phyloP scores from a whole-genome alignment of 257 asterid genomes.

The Solanum phureja region DNA sequence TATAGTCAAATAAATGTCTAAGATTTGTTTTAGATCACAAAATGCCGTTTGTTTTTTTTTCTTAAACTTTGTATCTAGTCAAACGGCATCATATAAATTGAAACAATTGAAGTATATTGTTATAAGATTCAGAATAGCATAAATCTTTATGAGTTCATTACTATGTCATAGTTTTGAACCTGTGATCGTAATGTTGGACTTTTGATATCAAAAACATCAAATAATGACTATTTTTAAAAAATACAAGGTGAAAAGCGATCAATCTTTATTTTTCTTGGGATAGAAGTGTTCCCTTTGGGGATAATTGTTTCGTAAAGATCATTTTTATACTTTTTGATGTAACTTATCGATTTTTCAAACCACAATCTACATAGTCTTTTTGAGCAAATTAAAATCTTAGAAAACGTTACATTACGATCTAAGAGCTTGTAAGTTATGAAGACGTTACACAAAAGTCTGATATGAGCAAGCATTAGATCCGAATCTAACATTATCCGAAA shows the following conservation, averaged over 20 bases:
- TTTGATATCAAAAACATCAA: no score
- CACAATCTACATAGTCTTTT: background rate
- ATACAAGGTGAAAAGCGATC: background rate
- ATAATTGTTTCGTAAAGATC: background rate
- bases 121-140: background rate
- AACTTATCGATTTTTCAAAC: background rate
- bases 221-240: no score
- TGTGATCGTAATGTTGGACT: background rate
- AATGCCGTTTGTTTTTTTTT: background rate
- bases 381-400: background rate
- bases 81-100: background rate
- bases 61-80: background rate
- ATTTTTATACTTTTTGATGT: background rate
- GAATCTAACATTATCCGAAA: background rate
- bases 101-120: background rate
- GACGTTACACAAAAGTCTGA: background rate
- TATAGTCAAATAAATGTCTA: no score
- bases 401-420: background rate
- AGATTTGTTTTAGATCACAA: no score
- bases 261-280: no score
- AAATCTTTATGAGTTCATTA: background rate
- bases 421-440: background rate
- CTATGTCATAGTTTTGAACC: no score
- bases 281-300: no score
- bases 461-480: background rate